A percentile compares a stretch with the other conserved stretches of the same genome.
Evolutionary conservation across 352 stramenopile species (phyloP).

Genomic region (Saprolegnia diclina): DNA sequence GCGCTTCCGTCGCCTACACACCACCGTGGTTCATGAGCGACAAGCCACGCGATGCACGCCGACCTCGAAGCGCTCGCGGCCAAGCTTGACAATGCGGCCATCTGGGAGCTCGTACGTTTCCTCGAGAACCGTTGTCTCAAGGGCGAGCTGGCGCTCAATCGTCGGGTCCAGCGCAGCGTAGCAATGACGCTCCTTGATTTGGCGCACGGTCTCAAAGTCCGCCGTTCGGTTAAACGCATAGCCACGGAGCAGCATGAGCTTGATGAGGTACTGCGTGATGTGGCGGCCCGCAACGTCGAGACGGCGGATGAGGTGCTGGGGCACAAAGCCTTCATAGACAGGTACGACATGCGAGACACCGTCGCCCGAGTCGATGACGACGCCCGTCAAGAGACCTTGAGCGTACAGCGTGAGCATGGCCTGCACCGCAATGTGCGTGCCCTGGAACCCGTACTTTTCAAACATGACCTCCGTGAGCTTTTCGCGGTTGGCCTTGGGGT

Average conservation of each 20-base stretch:
- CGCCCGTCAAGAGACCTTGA: slow-evolving; percentile 83
- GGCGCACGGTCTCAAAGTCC: slow-evolving; percentile 89
- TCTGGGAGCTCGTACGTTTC: slow-evolving; percentile 95
- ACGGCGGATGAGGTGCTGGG: slow-evolving; percentile 84
- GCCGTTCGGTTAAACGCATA: slow-evolving; percentile 90
- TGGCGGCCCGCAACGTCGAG: slow-evolving; percentile 89
- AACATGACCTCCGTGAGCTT: slow-evolving; percentile 92
- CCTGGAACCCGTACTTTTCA: slow-evolving; percentile 89
- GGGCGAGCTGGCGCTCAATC: slow-evolving; percentile 75
- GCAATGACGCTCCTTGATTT: slow-evolving; percentile 94
- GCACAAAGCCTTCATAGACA: slow-evolving; percentile 88
- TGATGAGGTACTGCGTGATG: slow-evolving; percentile 94
- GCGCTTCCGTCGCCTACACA: slow-evolving; percentile 64
- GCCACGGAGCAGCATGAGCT: slow-evolving; percentile 86
- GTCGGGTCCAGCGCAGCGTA: slow-evolving; percentile 89
- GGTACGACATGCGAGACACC: slow-evolving; percentile 91
- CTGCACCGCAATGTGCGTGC: slow-evolving; percentile 87
- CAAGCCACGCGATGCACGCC: slow-evolving; percentile 14
- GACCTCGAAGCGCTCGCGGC: slow-evolving; percentile 93
- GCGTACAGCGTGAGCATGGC: slow-evolving; percentile 92
- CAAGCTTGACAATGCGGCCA: slow-evolving; percentile 92
- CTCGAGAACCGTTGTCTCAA: slow-evolving; percentile 91
- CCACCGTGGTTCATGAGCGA: slow-evolving; percentile 2
- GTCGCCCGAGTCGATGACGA: slow-evolving; percentile 91
- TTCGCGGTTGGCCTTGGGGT: slow-evolving; percentile 88